These are phyloP conservation scores for Rosa persica DNA, from an alignment of 306 rosid genomes.

Conservation along the genomic window DNA sequence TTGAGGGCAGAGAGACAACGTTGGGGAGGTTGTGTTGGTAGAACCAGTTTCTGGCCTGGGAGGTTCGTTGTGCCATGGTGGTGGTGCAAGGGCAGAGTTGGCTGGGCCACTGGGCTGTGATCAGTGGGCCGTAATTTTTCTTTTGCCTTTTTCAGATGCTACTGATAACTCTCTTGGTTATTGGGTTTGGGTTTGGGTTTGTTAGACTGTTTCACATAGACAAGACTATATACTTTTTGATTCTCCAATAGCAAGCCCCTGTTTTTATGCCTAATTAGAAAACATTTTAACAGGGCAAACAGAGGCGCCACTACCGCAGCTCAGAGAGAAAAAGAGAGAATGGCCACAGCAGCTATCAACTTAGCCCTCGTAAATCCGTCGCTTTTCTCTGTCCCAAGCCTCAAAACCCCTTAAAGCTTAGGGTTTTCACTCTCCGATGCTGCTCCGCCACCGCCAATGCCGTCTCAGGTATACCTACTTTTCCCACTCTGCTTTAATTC, in stretches of 20 bases:
- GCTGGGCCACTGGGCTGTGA: too few species aligned
- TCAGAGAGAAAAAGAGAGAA: not conserved
- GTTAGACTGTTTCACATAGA: too few species aligned
- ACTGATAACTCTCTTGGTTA: too few species aligned
- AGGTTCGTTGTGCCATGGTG: too few species aligned
- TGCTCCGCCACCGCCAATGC: conserved; percentile 12
- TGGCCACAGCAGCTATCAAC: conserved; percentile 21
- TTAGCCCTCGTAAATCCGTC: conserved; percentile 10
- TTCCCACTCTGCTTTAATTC: not conserved
- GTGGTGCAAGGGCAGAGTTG: too few species aligned
- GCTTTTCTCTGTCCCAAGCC: not conserved
- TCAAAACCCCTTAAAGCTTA: conserved; percentile 5
- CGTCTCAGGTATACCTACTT: conserved; percentile 14
- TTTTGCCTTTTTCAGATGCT: too few species aligned
- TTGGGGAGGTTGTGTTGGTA: too few species aligned
- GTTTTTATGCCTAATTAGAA: not conserved
- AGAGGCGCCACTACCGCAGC: not conserved
- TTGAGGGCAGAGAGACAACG: too few species aligned
- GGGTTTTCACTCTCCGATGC: conserved; percentile 29
- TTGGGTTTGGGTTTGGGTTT: too few species aligned
- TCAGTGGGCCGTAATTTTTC: too few species aligned
- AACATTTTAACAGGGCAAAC: not conserved
- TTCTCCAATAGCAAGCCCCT: not conserved
- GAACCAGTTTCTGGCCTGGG: too few species aligned
- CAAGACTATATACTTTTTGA: too few species aligned